Evolutionary conservation across 139 green algal genomes (phyloP), one percentile per base, ranked within the genome.

Genomic region (Zygnema cylindricum): DNA sequence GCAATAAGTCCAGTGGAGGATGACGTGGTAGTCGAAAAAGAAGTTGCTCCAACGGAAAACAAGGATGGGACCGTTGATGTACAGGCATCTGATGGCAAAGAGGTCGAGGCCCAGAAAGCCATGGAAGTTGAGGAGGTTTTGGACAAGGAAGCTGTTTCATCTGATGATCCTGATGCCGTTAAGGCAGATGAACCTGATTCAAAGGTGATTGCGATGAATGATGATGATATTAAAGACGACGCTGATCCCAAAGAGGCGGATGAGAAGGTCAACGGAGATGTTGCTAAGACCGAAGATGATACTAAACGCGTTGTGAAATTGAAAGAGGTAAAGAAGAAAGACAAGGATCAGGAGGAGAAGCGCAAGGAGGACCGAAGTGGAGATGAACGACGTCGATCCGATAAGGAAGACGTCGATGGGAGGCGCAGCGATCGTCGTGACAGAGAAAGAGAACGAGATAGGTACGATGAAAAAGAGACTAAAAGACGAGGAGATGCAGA

Each of bases 401-500:
- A 79, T 11, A 49, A 16, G 11, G 41, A 49, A 11, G 71, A 79
- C 3, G 41, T 7, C 7, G 39, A 49, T 16, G 71, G 41, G 39
- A 49, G 71, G 71, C 71, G 71, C 40, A 79, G 71, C 40, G 41
- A 57, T 16, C 71, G 71, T 11, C 7, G 41, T 79, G 71, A 25
- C 11, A 43, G 71, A 79, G 71, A 79, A 16, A 49, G 38, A 49
- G 39, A 49, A 25, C 40, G 41, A 25, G 71, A 49, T 16, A 43
- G 71, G 11, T 43, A 79, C 40, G 71, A 79, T 7, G 39, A 49
- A 16, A 49, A 11, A 16, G 11, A 16, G 3, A 11, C 7, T 3
- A 79, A 79, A 57, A 49, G 71, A 16, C 57, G 57, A 30, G 71
- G 41, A 57, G 71, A 79, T 57, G 39, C 39, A 49, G 71, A 79